These are phyloP conservation scores for Arachnopeziza araneosa DNA, from an alignment of 2,329 filamentous ascomycete species.

Conservation along the genomic window DNA sequence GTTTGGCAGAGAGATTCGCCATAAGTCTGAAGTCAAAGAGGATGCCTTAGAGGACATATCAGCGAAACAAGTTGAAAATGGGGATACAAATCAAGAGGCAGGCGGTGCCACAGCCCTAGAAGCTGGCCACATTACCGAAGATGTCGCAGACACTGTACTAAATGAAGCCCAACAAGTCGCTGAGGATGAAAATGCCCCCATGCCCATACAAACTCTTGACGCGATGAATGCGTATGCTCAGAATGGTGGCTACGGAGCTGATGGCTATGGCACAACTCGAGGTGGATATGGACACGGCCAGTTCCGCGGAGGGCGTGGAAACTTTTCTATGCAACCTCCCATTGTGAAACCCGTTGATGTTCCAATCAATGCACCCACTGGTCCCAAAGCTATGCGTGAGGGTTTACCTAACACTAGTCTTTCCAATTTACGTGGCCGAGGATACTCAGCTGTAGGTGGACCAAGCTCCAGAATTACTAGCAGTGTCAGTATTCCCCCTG, in stretches of 20 bases:
- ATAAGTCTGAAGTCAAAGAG: slow-evolving; percentile 18
- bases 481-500: slow-evolving; percentile 23
- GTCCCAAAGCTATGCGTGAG: slow-evolving; percentile 90
- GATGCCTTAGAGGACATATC: slow-evolving; percentile 10
- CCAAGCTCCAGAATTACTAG: slow-evolving; percentile 21
- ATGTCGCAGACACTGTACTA: slow-evolving; percentile 8
- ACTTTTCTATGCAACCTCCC: slow-evolving; percentile 31
- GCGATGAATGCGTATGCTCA: slow-evolving; percentile 52
- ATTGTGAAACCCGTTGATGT: slow-evolving; percentile 34
- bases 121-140: slow-evolving; percentile 4
- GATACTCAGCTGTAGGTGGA: slow-evolving; percentile 34
- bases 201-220: slow-evolving; percentile 31
- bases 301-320: slow-evolving; percentile 32
- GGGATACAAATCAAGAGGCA: slow-evolving; percentile 6
- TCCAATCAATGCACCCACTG: slow-evolving; percentile 75
- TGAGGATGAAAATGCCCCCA: slow-evolving; percentile 14
- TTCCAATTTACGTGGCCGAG: slow-evolving; percentile 48
- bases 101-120: slow-evolving; percentile 3
- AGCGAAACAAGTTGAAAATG: slow-evolving; percentile 4
- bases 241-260: slow-evolving; percentile 33
- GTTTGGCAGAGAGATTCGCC: slow-evolving; percentile 32
- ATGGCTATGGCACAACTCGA: slow-evolving; percentile 28
- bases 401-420: slow-evolving; percentile 78
- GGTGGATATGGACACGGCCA: slow-evolving; percentile 32
- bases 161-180: slow-evolving; percentile 8